Conservation (phyloP, 2,329 filamentous ascomycete species). For the Thielaviopsis punctulata region DNA sequence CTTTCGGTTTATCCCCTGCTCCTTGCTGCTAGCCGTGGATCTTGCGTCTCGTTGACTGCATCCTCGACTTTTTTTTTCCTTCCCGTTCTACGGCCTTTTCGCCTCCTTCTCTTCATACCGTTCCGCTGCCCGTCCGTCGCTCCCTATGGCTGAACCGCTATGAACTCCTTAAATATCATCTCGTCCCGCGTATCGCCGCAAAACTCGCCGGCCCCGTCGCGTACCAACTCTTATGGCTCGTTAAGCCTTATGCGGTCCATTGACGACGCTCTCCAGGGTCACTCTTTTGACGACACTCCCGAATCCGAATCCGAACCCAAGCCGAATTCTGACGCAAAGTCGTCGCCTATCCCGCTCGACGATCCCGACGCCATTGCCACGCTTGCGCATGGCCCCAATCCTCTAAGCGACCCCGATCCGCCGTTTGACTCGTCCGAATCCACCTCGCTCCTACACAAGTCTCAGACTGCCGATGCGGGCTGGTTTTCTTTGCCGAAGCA, state of each 20-base stretch:
- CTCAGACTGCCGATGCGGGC: slow-evolving; percentile 17
- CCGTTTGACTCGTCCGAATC: slow-evolving; percentile 33
- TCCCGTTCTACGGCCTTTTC: background rate
- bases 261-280: slow-evolving; percentile 7
- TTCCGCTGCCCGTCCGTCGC: slow-evolving; percentile 1
- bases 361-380: slow-evolving; percentile 6
- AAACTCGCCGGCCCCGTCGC: slow-evolving; percentile 36
- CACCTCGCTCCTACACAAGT: slow-evolving; percentile 37
- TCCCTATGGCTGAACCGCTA: slow-evolving; percentile 48
- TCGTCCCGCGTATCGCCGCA: slow-evolving; percentile 61
- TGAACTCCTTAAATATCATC: slow-evolving; percentile 95
- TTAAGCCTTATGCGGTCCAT: slow-evolving; percentile 28
- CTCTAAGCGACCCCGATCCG: slow-evolving; percentile 18
- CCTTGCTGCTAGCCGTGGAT: background rate
- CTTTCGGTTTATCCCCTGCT: background rate
- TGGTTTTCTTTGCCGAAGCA: slow-evolving; percentile 48
- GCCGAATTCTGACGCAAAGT: background rate
- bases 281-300: slow-evolving; percentile 22
- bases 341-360: slow-evolving; percentile 20
- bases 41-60: background rate
- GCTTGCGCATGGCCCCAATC: slow-evolving; percentile 13
- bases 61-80: background rate
- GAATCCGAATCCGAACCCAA: slow-evolving; percentile 17
- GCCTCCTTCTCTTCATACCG: background rate
- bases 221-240: slow-evolving; percentile 43